A percentile compares a stretch with the other conserved stretches of the same genome.
Conservation (phyloP, 1,139 yeast species). For the Eremothecium coryli region DNA sequence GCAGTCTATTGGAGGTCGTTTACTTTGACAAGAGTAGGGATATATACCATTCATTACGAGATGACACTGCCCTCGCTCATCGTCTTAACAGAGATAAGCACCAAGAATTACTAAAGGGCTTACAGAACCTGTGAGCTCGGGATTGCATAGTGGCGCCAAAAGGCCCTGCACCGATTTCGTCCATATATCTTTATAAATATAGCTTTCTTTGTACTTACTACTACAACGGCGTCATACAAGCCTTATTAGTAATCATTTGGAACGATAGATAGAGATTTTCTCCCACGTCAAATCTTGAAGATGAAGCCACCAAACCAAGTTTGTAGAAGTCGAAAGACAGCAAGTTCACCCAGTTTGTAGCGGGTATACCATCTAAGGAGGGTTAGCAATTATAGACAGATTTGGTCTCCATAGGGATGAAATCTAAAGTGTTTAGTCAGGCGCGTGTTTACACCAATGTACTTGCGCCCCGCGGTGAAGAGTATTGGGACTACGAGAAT, state of each 20-base stretch:
- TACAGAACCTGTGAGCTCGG: slow-evolving; percentile 21
- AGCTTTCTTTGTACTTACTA: slow-evolving; percentile 1
- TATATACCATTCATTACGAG: slow-evolving; percentile 34
- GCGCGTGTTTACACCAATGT: slow-evolving; percentile 87
- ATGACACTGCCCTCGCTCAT: slow-evolving; percentile 12
- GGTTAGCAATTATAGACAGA: too few species aligned
- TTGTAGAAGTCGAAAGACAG: too few species aligned
- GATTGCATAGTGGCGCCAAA: slow-evolving; percentile 3
- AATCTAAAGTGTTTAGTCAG: slow-evolving; percentile 41
- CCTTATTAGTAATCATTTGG: too few species aligned
- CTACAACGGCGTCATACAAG: too few species aligned
- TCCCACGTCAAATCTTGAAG: too few species aligned
- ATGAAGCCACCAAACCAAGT: too few species aligned
- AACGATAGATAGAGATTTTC: too few species aligned
- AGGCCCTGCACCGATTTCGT: not conserved
- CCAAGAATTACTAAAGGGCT: slow-evolving; percentile 26
- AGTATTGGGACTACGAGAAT: slow-evolving; percentile 90
- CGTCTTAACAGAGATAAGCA: slow-evolving; percentile 20
- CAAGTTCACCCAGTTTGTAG: too few species aligned
- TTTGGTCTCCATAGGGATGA: too few species aligned
- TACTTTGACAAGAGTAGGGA: slow-evolving; percentile 93
- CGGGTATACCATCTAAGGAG: too few species aligned
- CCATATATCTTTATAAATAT: slow-evolving; percentile 1
- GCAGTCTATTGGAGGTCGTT: slow-evolving; percentile 84
- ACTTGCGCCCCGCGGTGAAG: slow-evolving; percentile 65